Base-by-base conservation (phyloP, 148 eudicot species). In the Polygonum maritimum region DNA sequence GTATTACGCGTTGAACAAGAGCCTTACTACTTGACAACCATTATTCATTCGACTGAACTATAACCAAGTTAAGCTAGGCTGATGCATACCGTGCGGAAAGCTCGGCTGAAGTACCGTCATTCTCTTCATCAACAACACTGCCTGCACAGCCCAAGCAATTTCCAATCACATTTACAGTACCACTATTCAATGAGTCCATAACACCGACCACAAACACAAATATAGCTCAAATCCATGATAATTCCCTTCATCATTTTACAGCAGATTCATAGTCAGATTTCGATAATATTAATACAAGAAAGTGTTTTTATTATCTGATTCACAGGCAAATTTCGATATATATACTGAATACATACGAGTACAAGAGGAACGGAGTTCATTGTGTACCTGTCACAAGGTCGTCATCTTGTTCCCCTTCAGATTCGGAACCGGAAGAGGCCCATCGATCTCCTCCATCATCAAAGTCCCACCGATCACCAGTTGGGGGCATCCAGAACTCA, bases 381-480 rank as follows among this genome's bases (percentile, higher is more conserved):
- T 19, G 9, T 48, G 8, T 47, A 76, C 78, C 78, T 39, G 39
- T 45, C 15, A 18, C 89, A 51, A 79, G 79, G 74, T 79, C 86
- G 60, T 80, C 90, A 45, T 83, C 90, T 45, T 62, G 71, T 83
- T 87, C 85, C 54, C 80, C 78, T 21, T 44, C 87, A 11, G 89
- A 81, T 54, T 90, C 96, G 1, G 85, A 84, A 75, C 80, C 94
- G 0, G 94, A 89, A 0, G 94, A 89, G 76, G 82, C 91, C 97
- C 95, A 90, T 71, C 97, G 85, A 81, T 94, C 96, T 77, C 90
- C 88, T 74, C 91, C 97, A 83, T 87, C 88, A 80, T 94, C 97
- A 79, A 86, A 81, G 80, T 92, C 97, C 97, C 93, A 92, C 18
- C 96, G 90, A 2, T 88, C 93, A 15, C 97, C 96, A 12, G 1